Evolutionary conservation across 768 basidiomycete species (phyloP).

Genomic region (Hebeloma cylindrosporum): DNA sequence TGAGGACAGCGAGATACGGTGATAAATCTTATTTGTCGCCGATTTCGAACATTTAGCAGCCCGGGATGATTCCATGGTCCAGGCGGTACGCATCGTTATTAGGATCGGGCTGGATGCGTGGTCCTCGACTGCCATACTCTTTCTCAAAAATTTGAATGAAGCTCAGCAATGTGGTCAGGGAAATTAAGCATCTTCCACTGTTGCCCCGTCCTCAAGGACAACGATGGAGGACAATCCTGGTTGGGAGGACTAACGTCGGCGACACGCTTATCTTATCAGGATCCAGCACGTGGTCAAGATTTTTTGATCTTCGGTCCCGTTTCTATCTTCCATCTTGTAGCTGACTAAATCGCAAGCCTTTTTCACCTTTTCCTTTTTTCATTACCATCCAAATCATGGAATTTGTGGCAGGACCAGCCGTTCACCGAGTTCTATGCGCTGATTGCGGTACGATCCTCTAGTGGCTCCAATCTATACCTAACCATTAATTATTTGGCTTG

Average conservation of each 20-base stretch:
- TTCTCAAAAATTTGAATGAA: too few species aligned
- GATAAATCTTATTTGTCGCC: too few species aligned
- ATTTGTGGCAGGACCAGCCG: constrained; percentile 69
- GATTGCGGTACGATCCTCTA: constrained; percentile 66
- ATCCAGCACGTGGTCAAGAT: constrained; percentile 20
- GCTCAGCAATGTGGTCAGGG: too few species aligned
- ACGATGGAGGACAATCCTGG: neutral
- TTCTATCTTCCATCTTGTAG: constrained; percentile 6
- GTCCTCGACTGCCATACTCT: too few species aligned
- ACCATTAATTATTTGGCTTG: neutral
- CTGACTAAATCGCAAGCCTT: constrained; percentile 18
- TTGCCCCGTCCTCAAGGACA: constrained; percentile 87
- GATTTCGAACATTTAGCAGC: too few species aligned
- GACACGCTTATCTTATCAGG: constrained; percentile 5
- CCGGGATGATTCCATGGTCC: too few species aligned
- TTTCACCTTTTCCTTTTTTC: constrained; percentile 1
- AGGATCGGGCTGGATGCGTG: too few species aligned
- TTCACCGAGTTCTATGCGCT: constrained; percentile 84
- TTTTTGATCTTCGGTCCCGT: constrained; percentile 12
- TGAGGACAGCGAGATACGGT: too few species aligned
- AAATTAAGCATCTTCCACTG: too few species aligned
- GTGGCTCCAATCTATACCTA: neutral
- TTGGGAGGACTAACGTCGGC: neutral
- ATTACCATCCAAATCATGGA: constrained; percentile 60
- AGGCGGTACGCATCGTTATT: too few species aligned